Percentiles rank a stretch among this genome's conserved stretches.
Evolutionary conservation across 176 grass and related monocot genomes (phyloP).

Genomic region (Cocos nucifera): DNA sequence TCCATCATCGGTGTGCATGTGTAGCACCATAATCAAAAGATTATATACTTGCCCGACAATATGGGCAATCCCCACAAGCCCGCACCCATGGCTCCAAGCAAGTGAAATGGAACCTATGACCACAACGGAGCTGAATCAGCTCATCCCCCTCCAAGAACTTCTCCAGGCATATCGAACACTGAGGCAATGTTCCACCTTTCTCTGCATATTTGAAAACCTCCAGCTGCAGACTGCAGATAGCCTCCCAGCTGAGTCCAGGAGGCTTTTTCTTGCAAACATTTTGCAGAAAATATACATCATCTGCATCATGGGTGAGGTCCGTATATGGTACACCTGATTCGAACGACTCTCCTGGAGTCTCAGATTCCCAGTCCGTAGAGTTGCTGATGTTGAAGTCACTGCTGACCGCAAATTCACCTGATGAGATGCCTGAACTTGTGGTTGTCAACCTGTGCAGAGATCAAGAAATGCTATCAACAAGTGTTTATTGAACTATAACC

Average conservation of each 20-base stretch:
- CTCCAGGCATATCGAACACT: conserved; percentile 92
- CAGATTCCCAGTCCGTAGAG: conserved; percentile 30
- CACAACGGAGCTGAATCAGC: conserved; percentile 49
- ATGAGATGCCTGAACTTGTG: conserved; percentile 16
- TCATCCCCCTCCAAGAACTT: conserved; percentile 46
- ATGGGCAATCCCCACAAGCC: conserved; percentile 81
- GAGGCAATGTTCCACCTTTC: conserved; percentile 33
- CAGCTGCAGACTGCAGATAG: conserved; percentile 43
- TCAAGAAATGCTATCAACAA: background rate
- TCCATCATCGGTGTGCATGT: too few species aligned
- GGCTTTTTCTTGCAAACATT: conserved; percentile 35
- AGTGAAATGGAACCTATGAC: conserved; percentile 67
- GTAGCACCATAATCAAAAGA: background rate
- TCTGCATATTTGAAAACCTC: conserved; percentile 54
- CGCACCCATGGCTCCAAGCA: conserved; percentile 77
- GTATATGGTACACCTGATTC: conserved; percentile 21
- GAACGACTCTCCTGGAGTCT: conserved; percentile 13
- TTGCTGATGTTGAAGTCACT: conserved; percentile 47
- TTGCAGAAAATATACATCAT: conserved; percentile 17
- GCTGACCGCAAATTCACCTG: conserved; percentile 42
- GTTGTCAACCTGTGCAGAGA: conserved; percentile 48
- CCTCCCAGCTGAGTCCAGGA: conserved; percentile 53
- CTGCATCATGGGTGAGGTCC: conserved; percentile 27
- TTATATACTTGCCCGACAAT: conserved; percentile 59
- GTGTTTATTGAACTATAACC: background rate